Base-by-base conservation (phyloP, 768 basidiomycete species). In the Trametes cinnabarina region DNA sequence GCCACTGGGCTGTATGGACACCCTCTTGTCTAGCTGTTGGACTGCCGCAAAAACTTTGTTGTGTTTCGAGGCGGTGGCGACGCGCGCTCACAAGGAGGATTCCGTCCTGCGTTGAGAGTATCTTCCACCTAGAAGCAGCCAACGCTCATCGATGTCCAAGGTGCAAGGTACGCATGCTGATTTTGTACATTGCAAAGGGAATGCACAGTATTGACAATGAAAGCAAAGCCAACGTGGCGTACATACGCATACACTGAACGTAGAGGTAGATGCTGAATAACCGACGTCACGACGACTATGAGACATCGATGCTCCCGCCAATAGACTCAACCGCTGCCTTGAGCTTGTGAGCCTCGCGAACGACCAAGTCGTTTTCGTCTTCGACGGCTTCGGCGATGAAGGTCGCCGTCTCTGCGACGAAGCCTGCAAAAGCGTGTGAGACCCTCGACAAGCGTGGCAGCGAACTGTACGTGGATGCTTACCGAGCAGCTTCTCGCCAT, bases 381-480 rank as follows among this genome's bases (percentile, higher is more conserved):
- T 94, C 92, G 4, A 84, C 82, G 66, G 86, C 90, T 71, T 96
- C 94, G 4, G 85, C 85, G 52, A 96, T 86, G 74, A 96, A 94
- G 25, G 90, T 87, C 17, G 89, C 78, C 26, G 92, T 89, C 69
- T 96, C 94, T 10, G 85, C 76, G 15, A 82, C 85, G 65, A 92
- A 89, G 11, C 87, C 91, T 91, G 64, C 30, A 58, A 7, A 34
- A 41, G 30, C 32, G 51, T 49, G 6, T 15, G 51, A 20, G 35
- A 34, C 35, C 41, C 48, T 37, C n/a, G 9, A 1, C 6, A 39
- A 8, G 1, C 8, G 35, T 19, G 49, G 47, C 28, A 42, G 11
- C 26, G 50, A 43, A 19, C 3, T 30, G 42, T 9, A 43, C n/a
- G 22, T 5, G 22, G 4, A 14, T 15, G 77, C 82, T 48, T 62